Percentiles rank a stretch among this genome's conserved stretches.
phyloP scores from a whole-genome alignment of 192 early-diverging fungal genomes.

The Coemansia sp. region DNA sequence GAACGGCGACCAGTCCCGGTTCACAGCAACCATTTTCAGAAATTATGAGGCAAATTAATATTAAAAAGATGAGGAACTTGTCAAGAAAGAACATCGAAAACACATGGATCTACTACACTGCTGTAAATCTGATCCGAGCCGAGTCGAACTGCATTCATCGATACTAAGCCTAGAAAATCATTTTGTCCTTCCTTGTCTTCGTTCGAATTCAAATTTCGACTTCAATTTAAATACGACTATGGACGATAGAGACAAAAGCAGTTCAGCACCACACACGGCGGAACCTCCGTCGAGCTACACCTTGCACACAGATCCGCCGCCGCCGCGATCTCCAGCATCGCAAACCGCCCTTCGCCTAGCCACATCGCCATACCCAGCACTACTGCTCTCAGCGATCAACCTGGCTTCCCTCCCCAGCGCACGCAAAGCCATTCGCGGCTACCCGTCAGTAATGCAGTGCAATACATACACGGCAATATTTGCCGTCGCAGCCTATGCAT shows the following conservation, averaged over 20 bases:
- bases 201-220: background rate
- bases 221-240: background rate
- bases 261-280: background rate
- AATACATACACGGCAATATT: constrained; percentile 38
- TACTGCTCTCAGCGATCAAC: constrained; percentile 26
- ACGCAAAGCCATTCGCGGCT: constrained; percentile 15
- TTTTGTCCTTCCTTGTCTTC: background rate
- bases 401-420: constrained; percentile 12
- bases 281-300: constrained; percentile 47
- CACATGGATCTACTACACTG: background rate
- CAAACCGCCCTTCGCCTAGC: background rate
- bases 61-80: background rate
- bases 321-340: constrained; percentile 1
- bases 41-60: background rate
- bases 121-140: background rate
- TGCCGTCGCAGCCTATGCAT: constrained; percentile 31
- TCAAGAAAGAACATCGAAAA: background rate
- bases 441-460: constrained; percentile 44
- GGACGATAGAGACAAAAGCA: background rate
- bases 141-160: background rate
- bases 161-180: background rate
- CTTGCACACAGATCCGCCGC: constrained; percentile 7
- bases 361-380: constrained; percentile 18
- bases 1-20: constrained; percentile 27
- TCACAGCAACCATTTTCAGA: constrained; percentile 23